Conservation (phyloP, 495 filamentous ascomycete species). For the Penicillium coffeae region DNA sequence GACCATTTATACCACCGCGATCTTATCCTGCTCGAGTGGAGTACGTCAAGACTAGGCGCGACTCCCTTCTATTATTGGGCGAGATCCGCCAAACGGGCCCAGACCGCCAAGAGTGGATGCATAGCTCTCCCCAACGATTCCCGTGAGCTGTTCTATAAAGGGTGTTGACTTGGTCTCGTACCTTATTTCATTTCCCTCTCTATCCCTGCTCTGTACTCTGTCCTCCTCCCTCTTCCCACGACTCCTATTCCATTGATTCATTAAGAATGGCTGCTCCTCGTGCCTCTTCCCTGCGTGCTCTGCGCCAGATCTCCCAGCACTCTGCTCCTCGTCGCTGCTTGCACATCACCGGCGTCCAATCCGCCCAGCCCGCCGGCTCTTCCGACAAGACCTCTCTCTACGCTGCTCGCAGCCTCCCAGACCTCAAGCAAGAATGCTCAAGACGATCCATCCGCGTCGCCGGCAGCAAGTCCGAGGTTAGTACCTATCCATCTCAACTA, state of each 20-base stretch:
- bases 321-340: slow-evolving; percentile 43
- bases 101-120: slow-evolving; percentile 29
- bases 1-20: not conserved
- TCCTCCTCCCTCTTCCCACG: slow-evolving; percentile 9
- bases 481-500: not conserved
- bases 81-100: slow-evolving; percentile 20
- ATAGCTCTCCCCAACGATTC: slow-evolving; percentile 33
- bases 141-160: slow-evolving; percentile 1
- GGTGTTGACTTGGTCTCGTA: not conserved
- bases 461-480: slow-evolving; percentile 38
- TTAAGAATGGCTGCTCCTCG: slow-evolving; percentile 47
- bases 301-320: slow-evolving; percentile 45
- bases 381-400: slow-evolving; percentile 35
- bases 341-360: slow-evolving; percentile 54
- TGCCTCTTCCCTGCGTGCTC: slow-evolving; percentile 46
- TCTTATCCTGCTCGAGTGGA: slow-evolving; percentile 1
- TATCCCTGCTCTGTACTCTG: slow-evolving; percentile 1
- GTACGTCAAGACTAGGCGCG: slow-evolving; percentile 12
- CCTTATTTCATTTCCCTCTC: slow-evolving; percentile 8
- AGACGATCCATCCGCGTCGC: slow-evolving; percentile 29
- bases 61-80: not conserved
- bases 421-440: slow-evolving; percentile 41
- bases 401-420: slow-evolving; percentile 30
- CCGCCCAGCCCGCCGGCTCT: slow-evolving; percentile 37
- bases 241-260: slow-evolving; percentile 2